phyloP scores from a whole-genome alignment of 345 rosid genomes.

The Brassica incana region DNA sequence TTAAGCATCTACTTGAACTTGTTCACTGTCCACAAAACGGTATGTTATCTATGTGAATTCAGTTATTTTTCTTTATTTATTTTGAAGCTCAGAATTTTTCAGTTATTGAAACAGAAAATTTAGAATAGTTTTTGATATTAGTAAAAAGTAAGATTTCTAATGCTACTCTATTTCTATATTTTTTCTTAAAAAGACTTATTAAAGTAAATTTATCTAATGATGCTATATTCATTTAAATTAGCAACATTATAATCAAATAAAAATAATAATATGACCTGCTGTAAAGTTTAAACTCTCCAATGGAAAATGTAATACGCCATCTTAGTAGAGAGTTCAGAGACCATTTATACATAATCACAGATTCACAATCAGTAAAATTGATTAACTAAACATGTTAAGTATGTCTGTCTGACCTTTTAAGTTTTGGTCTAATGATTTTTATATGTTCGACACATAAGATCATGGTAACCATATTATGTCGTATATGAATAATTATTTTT shows the following conservation, averaged over 20 bases:
- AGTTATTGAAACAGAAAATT: too few relatives aligned
- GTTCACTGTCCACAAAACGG: not conserved
- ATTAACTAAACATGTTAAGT: not conserved
- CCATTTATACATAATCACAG: not conserved
- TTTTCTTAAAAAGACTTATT: not conserved
- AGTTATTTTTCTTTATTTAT: too few relatives aligned
- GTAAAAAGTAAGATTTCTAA: not conserved
- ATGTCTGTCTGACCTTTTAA: not conserved
- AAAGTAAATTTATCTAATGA: not conserved
- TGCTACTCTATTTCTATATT: not conserved
- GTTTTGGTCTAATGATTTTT: not conserved
- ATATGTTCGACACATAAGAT: slow-evolving; percentile 14
- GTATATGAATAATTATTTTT: not conserved
- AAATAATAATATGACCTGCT: not conserved
- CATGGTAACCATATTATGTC: not conserved
- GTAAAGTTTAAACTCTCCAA: not conserved
- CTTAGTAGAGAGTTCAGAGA: not conserved
- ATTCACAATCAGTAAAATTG: not conserved
- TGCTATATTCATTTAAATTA: not conserved
- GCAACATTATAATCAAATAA: not conserved
- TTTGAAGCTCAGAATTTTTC: not conserved
- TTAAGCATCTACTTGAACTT: not conserved
- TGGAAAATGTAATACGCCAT: not conserved
- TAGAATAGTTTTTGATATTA: not conserved
- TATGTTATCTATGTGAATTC: not conserved